Conservation (phyloP, 106 monocot species). For the Narthecium ossifragum region DNA sequence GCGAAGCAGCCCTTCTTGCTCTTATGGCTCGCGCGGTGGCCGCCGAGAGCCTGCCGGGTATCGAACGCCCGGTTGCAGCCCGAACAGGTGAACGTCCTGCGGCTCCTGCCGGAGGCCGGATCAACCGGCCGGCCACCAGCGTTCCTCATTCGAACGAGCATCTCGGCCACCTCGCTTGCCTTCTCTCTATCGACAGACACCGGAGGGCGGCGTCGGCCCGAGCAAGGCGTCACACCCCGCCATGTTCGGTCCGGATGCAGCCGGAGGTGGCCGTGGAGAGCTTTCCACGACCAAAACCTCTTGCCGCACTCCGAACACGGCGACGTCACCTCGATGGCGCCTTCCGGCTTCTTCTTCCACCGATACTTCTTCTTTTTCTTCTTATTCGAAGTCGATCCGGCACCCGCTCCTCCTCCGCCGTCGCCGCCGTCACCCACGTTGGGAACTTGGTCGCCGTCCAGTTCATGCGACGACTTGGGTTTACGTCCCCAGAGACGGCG, state of each 20-base stretch:
- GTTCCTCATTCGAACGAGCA: too few species aligned
- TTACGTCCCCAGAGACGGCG: neutral
- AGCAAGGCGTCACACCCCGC: neutral
- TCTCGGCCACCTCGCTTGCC: neutral
- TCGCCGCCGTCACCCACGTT: neutral
- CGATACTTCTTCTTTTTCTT: neutral
- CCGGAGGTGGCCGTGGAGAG: slow-evolving; percentile 1
- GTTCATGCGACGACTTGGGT: neutral
- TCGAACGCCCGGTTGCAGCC: slow-evolving; percentile 6
- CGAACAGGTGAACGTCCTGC: neutral
- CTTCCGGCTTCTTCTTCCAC: neutral
- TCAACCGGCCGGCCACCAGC: neutral
- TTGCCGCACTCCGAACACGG: neutral
- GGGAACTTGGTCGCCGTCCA: neutral
- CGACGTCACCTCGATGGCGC: neutral
- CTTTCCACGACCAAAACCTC: neutral
- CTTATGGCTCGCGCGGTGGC: slow-evolving; percentile 30
- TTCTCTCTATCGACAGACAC: too few species aligned
- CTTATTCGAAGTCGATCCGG: too few species aligned
- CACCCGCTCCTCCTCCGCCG: neutral
- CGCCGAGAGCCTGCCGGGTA: slow-evolving; percentile 21
- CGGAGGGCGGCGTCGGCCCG: too few species aligned
- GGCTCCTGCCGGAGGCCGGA: neutral
- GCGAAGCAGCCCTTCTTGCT: slow-evolving; percentile 13
- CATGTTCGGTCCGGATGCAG: neutral